phyloP scores from a whole-genome alignment of 2,329 filamentous ascomycete genomes.

The Microcera coccophila region DNA sequence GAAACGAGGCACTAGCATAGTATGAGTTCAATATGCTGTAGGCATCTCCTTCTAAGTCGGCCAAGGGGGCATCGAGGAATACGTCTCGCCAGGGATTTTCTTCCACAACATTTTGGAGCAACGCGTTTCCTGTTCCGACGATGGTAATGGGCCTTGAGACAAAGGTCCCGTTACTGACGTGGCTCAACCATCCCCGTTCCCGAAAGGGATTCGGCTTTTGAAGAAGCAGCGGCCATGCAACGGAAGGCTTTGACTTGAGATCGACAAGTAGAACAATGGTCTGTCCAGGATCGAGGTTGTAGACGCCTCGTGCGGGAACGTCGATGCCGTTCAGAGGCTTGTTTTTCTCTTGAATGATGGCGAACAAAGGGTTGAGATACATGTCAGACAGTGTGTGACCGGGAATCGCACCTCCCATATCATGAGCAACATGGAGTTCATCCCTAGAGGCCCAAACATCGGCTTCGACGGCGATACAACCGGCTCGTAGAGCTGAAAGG shows the following conservation, averaged over 20 bases:
- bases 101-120: slow-evolving; percentile 15
- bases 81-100: slow-evolving; percentile 44
- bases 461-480: slow-evolving; percentile 63
- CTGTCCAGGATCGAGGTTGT: slow-evolving; percentile 48
- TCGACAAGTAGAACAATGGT: slow-evolving; percentile 64
- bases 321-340: not conserved
- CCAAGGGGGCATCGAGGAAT: slow-evolving; percentile 64
- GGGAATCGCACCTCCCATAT: slow-evolving; percentile 47
- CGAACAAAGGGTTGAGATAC: slow-evolving; percentile 61
- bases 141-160: slow-evolving; percentile 59
- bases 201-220: slow-evolving; percentile 52
- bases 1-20: slow-evolving; percentile 61
- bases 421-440: slow-evolving; percentile 61
- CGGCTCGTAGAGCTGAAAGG: slow-evolving; percentile 56
- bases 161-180: slow-evolving; percentile 48
- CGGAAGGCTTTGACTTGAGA: slow-evolving; percentile 52
- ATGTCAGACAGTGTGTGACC: slow-evolving; percentile 57
- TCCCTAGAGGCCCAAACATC: slow-evolving; percentile 61
- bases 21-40: slow-evolving; percentile 58
- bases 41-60: slow-evolving; percentile 30
- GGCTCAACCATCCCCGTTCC: slow-evolving; percentile 53
- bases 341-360: slow-evolving; percentile 51
- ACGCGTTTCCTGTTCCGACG: slow-evolving; percentile 58
- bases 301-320: slow-evolving; percentile 48
- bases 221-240: slow-evolving; percentile 26